Conservation (phyloP, 2,329 filamentous ascomycete species). For the Fusarium dimerum region DNA sequence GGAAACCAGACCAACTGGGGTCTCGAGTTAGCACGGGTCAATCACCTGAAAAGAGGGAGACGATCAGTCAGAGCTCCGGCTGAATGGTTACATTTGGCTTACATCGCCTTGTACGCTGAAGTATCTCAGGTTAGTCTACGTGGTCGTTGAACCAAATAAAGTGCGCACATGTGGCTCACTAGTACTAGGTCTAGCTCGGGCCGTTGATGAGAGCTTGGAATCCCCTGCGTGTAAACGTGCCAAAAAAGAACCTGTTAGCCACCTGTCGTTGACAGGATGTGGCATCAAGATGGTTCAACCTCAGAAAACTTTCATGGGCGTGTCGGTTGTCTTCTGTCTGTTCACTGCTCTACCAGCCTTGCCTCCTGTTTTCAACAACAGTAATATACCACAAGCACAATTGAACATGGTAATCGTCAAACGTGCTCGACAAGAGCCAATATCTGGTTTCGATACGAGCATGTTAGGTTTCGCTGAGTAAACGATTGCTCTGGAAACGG, state of each 20-base stretch:
- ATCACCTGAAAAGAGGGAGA: not conserved
- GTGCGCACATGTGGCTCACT: not conserved
- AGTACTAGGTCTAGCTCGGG: not conserved
- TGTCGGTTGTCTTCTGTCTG: not conserved
- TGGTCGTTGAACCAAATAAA: not conserved
- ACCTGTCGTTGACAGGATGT: not conserved
- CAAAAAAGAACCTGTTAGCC: not conserved
- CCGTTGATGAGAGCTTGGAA: not conserved
- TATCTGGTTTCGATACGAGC: not conserved
- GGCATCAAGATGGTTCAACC: not conserved
- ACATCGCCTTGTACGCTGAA: not conserved
- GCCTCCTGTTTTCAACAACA: too few relatives aligned
- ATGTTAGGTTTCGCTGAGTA: not conserved
- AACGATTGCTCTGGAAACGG: constrained; percentile 4
- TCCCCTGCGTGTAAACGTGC: not conserved
- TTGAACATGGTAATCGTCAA: not conserved
- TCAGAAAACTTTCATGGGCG: not conserved
- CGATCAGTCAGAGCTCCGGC: not conserved
- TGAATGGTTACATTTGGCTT: not conserved
- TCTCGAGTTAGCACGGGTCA: not conserved
- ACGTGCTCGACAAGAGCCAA: not conserved
- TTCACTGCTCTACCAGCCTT: too few relatives aligned
- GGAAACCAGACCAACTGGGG: not conserved
- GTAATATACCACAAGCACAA: too few relatives aligned
- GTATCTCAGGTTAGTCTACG: not conserved